These are phyloP conservation scores for Rhodotorula paludigena DNA, from an alignment of 768 basidiomycete genomes.

Conservation along the genomic window DNA sequence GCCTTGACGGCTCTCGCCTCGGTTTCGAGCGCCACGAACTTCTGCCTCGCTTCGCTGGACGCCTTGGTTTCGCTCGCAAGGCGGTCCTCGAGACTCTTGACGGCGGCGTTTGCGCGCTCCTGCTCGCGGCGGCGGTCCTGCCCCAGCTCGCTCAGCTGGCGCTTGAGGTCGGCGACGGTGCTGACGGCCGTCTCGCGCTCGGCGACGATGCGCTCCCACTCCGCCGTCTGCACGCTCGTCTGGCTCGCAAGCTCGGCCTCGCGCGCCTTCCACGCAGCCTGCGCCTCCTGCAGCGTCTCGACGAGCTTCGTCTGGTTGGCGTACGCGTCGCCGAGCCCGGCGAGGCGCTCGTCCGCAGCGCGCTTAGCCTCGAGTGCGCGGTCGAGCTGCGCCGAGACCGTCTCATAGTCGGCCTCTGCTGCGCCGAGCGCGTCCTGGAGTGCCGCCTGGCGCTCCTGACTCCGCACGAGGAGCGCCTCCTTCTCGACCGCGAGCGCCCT, in stretches of 20 bases:
- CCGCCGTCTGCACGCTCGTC: constrained; percentile 57
- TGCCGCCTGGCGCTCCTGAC: constrained; percentile 76
- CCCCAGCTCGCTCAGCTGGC: constrained; percentile 9
- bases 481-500: constrained; percentile 74
- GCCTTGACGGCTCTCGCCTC: constrained; percentile 53
- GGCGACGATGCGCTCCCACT: constrained; percentile 55
- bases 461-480: constrained; percentile 71
- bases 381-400: constrained; percentile 74
- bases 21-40: constrained; percentile 21
- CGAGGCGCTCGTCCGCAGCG: constrained; percentile 31
- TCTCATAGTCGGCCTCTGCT: constrained; percentile 74
- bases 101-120: constrained; percentile 3
- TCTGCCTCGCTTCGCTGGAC: constrained; percentile 14
- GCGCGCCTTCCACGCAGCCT: constrained; percentile 60
- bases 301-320: constrained; percentile 82
- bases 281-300: constrained; percentile 70
- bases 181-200: constrained; percentile 10
- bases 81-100: constrained; percentile 10
- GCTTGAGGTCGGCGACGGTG: constrained; percentile 6
- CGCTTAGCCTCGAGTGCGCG: constrained; percentile 27
- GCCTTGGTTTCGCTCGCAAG: constrained; percentile 19
- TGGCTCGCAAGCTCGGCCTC: constrained; percentile 64
- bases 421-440: constrained; percentile 77
- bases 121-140: constrained; percentile 32
- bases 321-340: constrained; percentile 57